Percentiles rank a stretch among this genome's conserved stretches.
These are phyloP conservation scores for Isatis lusitanica DNA, from an alignment of 441 rosid species.

Conservation along the genomic window DNA sequence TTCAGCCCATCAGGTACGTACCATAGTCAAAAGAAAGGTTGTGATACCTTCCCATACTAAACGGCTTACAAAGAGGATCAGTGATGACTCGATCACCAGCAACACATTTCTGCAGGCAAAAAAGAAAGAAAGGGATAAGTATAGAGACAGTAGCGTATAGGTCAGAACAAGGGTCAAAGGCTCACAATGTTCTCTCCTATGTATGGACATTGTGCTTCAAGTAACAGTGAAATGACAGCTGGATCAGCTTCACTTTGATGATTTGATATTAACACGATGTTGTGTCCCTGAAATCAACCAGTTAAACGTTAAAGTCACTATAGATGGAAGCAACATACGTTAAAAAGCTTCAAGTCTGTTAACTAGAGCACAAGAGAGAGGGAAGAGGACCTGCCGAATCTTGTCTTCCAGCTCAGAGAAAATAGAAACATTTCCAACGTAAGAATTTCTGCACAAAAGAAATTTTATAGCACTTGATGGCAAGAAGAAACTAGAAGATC, in stretches of 20 bases:
- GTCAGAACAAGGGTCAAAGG: constrained; percentile 25
- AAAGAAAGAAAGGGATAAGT: constrained; percentile 33
- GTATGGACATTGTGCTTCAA: constrained; percentile 69
- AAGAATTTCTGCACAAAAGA: constrained; percentile 62
- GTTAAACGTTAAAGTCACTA: not conserved
- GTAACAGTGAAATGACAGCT: constrained; percentile 80
- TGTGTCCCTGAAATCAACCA: constrained; percentile 77
- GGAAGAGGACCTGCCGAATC: constrained; percentile 61
- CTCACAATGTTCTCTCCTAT: constrained; percentile 80
- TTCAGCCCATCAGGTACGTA: constrained; percentile 30
- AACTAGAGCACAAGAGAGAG: not conserved
- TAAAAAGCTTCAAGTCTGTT: not conserved
- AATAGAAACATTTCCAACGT: constrained; percentile 71
- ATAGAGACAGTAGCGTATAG: constrained; percentile 18
- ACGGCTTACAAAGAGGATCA: constrained; percentile 98
- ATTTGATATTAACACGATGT: constrained; percentile 83
- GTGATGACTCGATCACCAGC: constrained; percentile 97
- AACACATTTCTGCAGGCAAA: constrained; percentile 64
- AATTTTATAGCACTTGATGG: not conserved
- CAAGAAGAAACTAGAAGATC: not conserved
- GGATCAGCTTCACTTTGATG: constrained; percentile 99
- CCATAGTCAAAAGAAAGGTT: constrained; percentile 32
- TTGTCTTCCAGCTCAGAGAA: constrained; percentile 80
- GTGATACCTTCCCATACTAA: constrained; percentile 94
- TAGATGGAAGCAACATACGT: not conserved